Evolutionary conservation across 108 stramenopile species (phyloP), one percentile per base, ranked within the genome.

Genomic region (Seminavis robusta): DNA sequence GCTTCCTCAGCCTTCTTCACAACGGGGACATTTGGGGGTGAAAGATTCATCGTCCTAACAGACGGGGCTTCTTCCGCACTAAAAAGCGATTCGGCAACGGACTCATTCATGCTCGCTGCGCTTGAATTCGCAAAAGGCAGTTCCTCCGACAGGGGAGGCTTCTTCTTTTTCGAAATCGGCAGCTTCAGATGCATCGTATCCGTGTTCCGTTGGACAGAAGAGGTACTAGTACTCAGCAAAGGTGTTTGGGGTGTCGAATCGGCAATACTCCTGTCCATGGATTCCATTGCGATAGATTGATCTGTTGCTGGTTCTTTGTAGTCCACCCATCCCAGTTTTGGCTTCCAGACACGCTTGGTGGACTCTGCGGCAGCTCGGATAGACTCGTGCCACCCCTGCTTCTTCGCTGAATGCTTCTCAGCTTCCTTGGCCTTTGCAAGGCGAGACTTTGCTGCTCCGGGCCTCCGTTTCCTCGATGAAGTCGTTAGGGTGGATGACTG

Each of bases 321-420:
- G 50, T 86, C 78, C 16, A 70, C 61, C 79, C 79, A 86, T 11
- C 89, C 89, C 0, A 42, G 36, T 34, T 76, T 56, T 2, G 89
- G 84, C 52, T 86, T 81, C 89, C 89, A 90, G 15, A 61, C 65
- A 36, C 69, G 65, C 9, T 71, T 69, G 33, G 66, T 71, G 19
- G 23, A 53, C 1, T 78, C 69, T 16, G 89, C 82, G 4, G 64
- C 89, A 0, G 58, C 75, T 40, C 73, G 62, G 23, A 90, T 86
- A 4, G 85, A 79, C 44, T 80, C 83, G 31, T 84, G 63, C 89
- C 89, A 90, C 15, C 89, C 89, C 33, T 69, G 67, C 9, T 30
- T 54, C 41, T 77, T 76, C 6, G 29, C 27, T 11, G 32, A 2
- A 13, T 70, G 17, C 28, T 43, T 33, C 21, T 23, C 20, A 32